phyloP scores from a whole-genome alignment of 169 alveolate genomes.

The Eimeria praecox region DNA sequence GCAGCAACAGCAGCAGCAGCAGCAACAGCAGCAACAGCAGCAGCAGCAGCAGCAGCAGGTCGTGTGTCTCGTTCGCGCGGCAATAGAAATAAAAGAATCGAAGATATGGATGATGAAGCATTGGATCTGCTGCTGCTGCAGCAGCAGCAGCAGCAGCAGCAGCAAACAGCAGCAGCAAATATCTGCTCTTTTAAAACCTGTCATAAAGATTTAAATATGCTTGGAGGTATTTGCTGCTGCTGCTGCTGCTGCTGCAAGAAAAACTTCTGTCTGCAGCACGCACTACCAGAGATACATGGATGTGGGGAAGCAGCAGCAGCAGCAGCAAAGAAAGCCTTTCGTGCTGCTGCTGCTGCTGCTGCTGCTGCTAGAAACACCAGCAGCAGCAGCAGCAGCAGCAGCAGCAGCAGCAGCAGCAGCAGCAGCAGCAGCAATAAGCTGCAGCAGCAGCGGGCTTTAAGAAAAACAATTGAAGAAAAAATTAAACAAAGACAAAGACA shows the following conservation, averaged over 20 bases:
- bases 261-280: slow-evolving; percentile 63
- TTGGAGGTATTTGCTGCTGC: slow-evolving; percentile 62
- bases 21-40: slow-evolving; percentile 43
- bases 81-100: no score
- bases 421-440: background rate
- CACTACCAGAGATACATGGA: slow-evolving; percentile 73
- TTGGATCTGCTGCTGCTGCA: no score
- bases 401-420: background rate
- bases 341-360: slow-evolving; percentile 36
- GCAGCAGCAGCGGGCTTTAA: background rate
- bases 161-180: slow-evolving; percentile 6
- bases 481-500: background rate
- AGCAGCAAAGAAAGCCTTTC: slow-evolving; percentile 43
- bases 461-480: slow-evolving; percentile 23
- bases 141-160: slow-evolving; percentile 26
- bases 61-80: background rate
- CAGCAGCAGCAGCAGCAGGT: background rate
- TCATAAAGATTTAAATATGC: background rate
- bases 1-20: no score
- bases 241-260: slow-evolving; percentile 64
- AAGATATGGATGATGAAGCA: no score
- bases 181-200: background rate
- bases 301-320: slow-evolving; percentile 75
- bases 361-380: background rate
- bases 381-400: slow-evolving; percentile 14